A percentile compares a stretch with the other conserved stretches of the same genome.
Conservation (phyloP, 2,329 filamentous ascomycete genomes). For the Setomelanomma holmii region DNA sequence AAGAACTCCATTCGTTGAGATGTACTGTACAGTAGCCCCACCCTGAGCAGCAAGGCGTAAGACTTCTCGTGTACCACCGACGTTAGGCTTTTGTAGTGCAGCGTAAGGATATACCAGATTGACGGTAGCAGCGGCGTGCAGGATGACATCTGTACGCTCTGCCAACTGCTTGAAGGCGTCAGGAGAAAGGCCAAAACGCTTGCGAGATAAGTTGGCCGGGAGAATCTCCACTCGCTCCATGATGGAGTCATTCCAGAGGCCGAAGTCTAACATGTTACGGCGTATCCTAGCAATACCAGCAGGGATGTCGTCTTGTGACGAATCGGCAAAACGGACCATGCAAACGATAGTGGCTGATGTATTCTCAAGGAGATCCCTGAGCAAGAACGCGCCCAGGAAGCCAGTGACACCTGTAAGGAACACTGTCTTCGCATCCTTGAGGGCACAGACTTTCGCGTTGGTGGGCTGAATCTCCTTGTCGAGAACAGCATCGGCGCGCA, state of each 20-base stretch:
- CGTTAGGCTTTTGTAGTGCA: conserved; percentile 74
- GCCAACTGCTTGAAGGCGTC: conserved; percentile 72
- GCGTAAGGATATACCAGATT: conserved; percentile 80
- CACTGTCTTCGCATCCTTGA: conserved; percentile 72
- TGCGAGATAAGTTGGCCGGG: conserved; percentile 74
- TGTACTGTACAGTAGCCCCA: conserved; percentile 76
- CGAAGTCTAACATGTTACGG: conserved; percentile 77
- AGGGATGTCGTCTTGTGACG: conserved; percentile 67
- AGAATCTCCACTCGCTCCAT: conserved; percentile 80
- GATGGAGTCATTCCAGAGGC: conserved; percentile 77
- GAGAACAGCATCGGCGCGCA: conserved; percentile 71
- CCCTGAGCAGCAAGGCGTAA: conserved; percentile 72
- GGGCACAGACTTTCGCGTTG: conserved; percentile 61
- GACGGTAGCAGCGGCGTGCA: conserved; percentile 80
- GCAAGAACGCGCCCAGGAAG: conserved; percentile 77
- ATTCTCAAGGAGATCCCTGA: conserved; percentile 71
- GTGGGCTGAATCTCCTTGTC: conserved; percentile 72
- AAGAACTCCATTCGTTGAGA: conserved; percentile 82
- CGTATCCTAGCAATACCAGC: conserved; percentile 76
- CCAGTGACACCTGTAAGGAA: conserved; percentile 78
- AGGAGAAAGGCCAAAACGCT: conserved; percentile 71
- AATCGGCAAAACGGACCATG: conserved; percentile 75
- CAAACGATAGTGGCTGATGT: conserved; percentile 75
- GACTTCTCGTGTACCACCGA: conserved; percentile 79
- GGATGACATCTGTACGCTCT: conserved; percentile 71